Evolutionary conservation across 1,139 yeast species (phyloP).

Genomic region (Pneumocystis carinii): DNA sequence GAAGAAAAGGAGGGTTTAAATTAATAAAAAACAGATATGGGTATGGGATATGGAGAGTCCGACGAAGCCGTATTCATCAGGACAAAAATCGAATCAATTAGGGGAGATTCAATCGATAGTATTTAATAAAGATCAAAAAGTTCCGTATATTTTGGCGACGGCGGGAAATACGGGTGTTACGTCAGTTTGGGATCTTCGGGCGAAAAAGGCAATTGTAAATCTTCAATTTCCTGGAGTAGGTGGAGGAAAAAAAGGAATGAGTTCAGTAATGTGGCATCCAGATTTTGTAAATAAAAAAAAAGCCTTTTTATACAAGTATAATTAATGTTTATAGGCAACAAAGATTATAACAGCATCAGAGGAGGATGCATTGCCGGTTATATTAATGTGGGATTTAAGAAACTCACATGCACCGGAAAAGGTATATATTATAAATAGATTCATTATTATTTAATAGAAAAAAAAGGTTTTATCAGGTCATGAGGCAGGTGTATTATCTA

Average conservation of each 20-base stretch:
- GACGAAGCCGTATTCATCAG: constrained; percentile 48
- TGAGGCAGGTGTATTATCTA: constrained; percentile 69
- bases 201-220: not conserved
- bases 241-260: constrained; percentile 29
- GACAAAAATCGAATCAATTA: constrained; percentile 58
- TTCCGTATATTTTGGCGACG: constrained; percentile 76
- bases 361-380: constrained; percentile 63
- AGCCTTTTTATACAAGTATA: not conserved
- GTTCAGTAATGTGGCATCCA: constrained; percentile 65
- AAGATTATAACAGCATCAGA: constrained; percentile 78
- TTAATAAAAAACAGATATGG: constrained; percentile 10
- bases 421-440: not conserved
- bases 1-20: constrained; percentile 28
- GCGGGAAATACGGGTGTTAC: constrained; percentile 77
- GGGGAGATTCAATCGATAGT: constrained; percentile 72
- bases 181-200: constrained; percentile 71
- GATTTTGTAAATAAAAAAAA: constrained; percentile 19
- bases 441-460: not conserved
- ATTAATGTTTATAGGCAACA: constrained; percentile 38
- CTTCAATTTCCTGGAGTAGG: not conserved
- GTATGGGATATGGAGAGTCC: constrained; percentile 69
- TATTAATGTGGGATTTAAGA: constrained; percentile 86
- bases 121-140: constrained; percentile 58
- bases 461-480: constrained; percentile 53
- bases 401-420: constrained; percentile 78